Evolutionary conservation across 805 yeast species (phyloP).

Genomic region (Yamadazyma sp.): DNA sequence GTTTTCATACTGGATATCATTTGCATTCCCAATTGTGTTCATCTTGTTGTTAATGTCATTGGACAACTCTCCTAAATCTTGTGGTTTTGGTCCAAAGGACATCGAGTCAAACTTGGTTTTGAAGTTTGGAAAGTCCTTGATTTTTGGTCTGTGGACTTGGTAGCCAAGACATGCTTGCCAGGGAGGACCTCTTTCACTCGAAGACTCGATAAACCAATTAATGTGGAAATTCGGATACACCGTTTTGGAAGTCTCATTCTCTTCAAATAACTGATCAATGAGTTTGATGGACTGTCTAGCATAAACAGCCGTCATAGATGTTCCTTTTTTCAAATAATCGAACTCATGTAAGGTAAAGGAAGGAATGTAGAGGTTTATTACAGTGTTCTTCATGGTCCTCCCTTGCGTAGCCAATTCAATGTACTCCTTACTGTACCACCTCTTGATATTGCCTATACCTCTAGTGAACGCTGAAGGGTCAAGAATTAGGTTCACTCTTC

Average conservation of each 20-base stretch:
- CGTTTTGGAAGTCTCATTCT: constrained; percentile 1
- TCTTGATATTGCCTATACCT: constrained; percentile 65
- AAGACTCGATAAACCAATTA: constrained; percentile 31
- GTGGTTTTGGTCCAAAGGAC: constrained; percentile 19
- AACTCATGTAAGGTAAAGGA: constrained; percentile 58
- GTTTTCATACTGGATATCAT: constrained; percentile 31
- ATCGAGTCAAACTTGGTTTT: constrained; percentile 36
- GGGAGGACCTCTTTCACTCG: constrained; percentile 46
- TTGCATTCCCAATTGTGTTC: constrained; percentile 5
- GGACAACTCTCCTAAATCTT: constrained; percentile 7
- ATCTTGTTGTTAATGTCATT: constrained; percentile 4
- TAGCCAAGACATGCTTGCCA: constrained; percentile 52
- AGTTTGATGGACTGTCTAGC: constrained; percentile 65
- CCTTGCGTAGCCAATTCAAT: constrained; percentile 12
- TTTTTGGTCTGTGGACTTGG: constrained; percentile 45
- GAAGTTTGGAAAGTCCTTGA: constrained; percentile 51
- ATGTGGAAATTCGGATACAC: constrained; percentile 12
- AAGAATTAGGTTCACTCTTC: constrained; percentile 44
- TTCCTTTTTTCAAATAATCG: constrained; percentile 56
- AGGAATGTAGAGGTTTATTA: constrained; percentile 49
- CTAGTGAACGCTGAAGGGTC: constrained; percentile 69
- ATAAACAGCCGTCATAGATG: constrained; percentile 56
- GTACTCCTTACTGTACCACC: constrained; percentile 53
- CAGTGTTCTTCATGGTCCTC: constrained; percentile 18
- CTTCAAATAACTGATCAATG: constrained; percentile 48